Percentiles rank a stretch among this genome's conserved stretches.
phyloP scores from a whole-genome alignment of 164 flowering plant genomes.

The Magnolia kwangsiensis region DNA sequence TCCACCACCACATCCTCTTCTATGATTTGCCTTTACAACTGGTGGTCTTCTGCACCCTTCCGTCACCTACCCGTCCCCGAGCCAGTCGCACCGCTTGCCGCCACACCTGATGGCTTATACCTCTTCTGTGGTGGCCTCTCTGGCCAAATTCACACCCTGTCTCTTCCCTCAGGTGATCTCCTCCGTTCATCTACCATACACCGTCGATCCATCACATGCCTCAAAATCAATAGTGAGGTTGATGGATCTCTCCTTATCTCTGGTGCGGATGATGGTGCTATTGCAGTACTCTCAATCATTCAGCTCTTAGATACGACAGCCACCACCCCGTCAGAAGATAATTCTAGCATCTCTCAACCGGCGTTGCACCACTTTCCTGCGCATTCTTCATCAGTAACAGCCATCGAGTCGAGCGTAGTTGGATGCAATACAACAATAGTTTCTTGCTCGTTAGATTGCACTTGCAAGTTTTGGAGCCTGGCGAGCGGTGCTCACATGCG shows the following conservation, averaged over 20 bases:
- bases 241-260: constrained; percentile 26
- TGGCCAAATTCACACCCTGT: constrained; percentile 30
- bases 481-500: constrained; percentile 22
- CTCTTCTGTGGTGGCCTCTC: constrained; percentile 56
- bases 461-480: constrained; percentile 46
- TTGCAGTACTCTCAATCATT: constrained; percentile 17
- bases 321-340: not conserved
- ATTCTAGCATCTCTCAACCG: not conserved
- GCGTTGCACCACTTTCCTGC: constrained; percentile 23
- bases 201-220: constrained; percentile 29
- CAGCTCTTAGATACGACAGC: constrained; percentile 16
- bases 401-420: constrained; percentile 14
- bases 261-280: constrained; percentile 24
- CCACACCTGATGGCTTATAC: constrained; percentile 36
- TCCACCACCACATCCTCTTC: constrained; percentile 10
- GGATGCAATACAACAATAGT: constrained; percentile 21
- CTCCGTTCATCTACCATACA: constrained; percentile 29
- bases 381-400: constrained; percentile 33
- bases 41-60: constrained; percentile 25
- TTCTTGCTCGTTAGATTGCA: constrained; percentile 44
- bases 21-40: constrained; percentile 16
- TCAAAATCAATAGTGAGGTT: constrained; percentile 24
- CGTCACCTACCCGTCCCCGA: constrained; percentile 40
- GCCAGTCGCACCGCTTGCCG: constrained; percentile 44
- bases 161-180: constrained; percentile 34